Percentiles rank a stretch among this genome's conserved stretches.
Evolutionary conservation across 2,329 filamentous ascomycete species (phyloP).

Genomic region (Achaetomium macrosporum): DNA sequence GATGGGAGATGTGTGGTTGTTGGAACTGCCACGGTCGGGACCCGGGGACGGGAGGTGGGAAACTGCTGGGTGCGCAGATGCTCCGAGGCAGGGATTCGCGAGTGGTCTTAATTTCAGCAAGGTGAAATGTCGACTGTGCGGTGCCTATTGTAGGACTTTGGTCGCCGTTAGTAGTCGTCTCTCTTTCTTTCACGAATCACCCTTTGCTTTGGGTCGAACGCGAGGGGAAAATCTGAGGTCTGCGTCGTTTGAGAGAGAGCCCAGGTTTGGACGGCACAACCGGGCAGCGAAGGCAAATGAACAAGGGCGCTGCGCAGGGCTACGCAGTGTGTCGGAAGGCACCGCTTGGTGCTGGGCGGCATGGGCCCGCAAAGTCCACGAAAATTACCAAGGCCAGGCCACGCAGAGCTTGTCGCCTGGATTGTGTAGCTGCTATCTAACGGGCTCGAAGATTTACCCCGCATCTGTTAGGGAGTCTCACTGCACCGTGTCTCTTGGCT

Average conservation of each 20-base stretch:
- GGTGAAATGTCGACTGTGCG: constrained; percentile 11
- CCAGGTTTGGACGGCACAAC: constrained; percentile 19
- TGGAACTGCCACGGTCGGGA: constrained; percentile 22
- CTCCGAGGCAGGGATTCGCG: constrained; percentile 21
- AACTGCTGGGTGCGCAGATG: constrained; percentile 18
- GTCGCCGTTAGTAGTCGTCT: constrained; percentile 17
- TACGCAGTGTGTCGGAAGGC: constrained; percentile 13
- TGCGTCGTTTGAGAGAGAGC: constrained; percentile 19
- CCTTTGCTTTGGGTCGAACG: constrained; percentile 15
- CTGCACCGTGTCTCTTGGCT: not conserved
- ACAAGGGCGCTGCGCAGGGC: constrained; percentile 19
- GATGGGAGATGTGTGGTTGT: constrained; percentile 13
- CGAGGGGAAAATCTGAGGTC: constrained; percentile 20
- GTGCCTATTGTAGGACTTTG: constrained; percentile 20
- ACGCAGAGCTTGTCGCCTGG: constrained; percentile 8
- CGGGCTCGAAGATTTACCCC: not conserved
- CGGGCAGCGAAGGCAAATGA: constrained; percentile 18
- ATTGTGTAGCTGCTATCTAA: constrained; percentile 8
- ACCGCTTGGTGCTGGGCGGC: constrained; percentile 7
- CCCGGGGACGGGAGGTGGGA: constrained; percentile 9
- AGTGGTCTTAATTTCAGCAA: constrained; percentile 16
- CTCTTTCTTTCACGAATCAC: constrained; percentile 18
- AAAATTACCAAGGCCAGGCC: constrained; percentile 19
- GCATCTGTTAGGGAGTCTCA: constrained; percentile 12
- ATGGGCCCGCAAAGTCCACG: constrained; percentile 1